Percentiles rank a stretch among this genome's conserved stretches.
These are phyloP conservation scores for Nyctanthes arbortristis DNA, from an alignment of 257 asterid species.

Conservation along the genomic window DNA sequence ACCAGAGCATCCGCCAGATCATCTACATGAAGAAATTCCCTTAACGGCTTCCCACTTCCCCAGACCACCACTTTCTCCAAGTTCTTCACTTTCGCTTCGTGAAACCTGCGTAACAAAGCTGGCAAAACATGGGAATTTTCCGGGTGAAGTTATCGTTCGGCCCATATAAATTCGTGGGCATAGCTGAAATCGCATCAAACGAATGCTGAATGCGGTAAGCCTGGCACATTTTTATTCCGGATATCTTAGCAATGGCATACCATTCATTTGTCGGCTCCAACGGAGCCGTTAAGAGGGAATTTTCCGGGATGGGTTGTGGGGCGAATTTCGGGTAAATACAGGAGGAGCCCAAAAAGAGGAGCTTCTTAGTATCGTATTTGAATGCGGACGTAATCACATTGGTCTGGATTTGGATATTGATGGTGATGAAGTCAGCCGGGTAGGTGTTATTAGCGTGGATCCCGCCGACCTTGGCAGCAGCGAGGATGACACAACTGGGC, in stretches of 20 bases:
- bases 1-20: constrained; percentile 83
- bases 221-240: constrained; percentile 92
- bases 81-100: constrained; percentile 57
- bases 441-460: constrained; percentile 88
- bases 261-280: constrained; percentile 89
- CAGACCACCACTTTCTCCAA: constrained; percentile 76
- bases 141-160: constrained; percentile 86
- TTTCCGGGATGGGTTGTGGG: constrained; percentile 88
- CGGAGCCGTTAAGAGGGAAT: constrained; percentile 71
- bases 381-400: constrained; percentile 76
- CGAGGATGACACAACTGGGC: constrained; percentile 74
- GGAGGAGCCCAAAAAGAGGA: constrained; percentile 85
- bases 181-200: constrained; percentile 79
- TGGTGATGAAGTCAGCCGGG: constrained; percentile 90
- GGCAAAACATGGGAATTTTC: constrained; percentile 93
- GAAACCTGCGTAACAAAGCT: constrained; percentile 78
- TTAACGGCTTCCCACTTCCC: constrained; percentile 89
- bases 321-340: constrained; percentile 97
- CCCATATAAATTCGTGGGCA: constrained; percentile 89
- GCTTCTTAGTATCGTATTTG: constrained; percentile 50
- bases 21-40: constrained; percentile 90
- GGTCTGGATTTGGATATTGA: constrained; percentile 91
- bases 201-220: constrained; percentile 74
- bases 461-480: constrained; percentile 97
- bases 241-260: constrained; percentile 88